Percentiles rank a stretch among this genome's conserved stretches.
Conservation (phyloP, 2,329 filamentous ascomycete species). For the Elsinoe arachidis region DNA sequence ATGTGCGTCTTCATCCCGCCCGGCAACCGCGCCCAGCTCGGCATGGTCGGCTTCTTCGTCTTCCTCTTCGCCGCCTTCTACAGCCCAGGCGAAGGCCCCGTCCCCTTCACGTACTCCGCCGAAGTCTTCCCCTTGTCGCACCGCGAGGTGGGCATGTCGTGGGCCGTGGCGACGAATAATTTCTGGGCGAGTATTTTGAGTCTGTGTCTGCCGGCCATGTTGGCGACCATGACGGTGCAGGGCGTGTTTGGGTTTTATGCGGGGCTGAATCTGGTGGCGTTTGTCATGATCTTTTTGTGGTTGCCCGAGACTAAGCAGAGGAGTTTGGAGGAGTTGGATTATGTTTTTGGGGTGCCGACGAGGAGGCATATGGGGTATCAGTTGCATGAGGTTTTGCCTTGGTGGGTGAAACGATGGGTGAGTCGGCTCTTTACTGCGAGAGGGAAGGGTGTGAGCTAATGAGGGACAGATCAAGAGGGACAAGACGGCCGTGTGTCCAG, state of each 20-base stretch:
- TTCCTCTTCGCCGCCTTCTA: slow-evolving; percentile 37
- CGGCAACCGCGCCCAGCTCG: slow-evolving; percentile 20
- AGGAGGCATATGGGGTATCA: too few relatives aligned
- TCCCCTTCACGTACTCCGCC: slow-evolving; percentile 35
- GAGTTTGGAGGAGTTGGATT: slow-evolving; percentile 50
- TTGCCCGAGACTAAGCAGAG: slow-evolving; percentile 43
- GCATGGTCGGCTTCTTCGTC: slow-evolving; percentile 23
- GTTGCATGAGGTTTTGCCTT: too few relatives aligned
- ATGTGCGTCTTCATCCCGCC: slow-evolving; percentile 38
- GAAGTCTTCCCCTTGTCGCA: slow-evolving; percentile 28
- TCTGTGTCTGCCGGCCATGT: slow-evolving; percentile 42
- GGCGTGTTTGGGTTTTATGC: slow-evolving; percentile 56
- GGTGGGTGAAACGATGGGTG: too few relatives aligned
- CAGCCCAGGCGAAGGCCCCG: slow-evolving; percentile 34
- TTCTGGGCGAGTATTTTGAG: slow-evolving; percentile 43
- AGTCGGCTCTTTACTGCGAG: too few relatives aligned
- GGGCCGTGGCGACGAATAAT: slow-evolving; percentile 33
- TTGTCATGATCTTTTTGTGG: slow-evolving; percentile 54
- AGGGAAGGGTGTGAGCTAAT: neutral
- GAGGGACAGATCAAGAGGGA: neutral
- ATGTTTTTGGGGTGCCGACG: neutral
- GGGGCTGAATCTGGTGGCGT: slow-evolving; percentile 45
- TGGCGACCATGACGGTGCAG: slow-evolving; percentile 39
- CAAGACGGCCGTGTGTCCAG: neutral
- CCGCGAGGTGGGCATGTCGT: slow-evolving; percentile 24